A percentile compares a stretch with the other conserved stretches of the same genome.
phyloP scores from a whole-genome alignment of 176 grass and related monocot genomes.

The Tillandsia leiboldiana region DNA sequence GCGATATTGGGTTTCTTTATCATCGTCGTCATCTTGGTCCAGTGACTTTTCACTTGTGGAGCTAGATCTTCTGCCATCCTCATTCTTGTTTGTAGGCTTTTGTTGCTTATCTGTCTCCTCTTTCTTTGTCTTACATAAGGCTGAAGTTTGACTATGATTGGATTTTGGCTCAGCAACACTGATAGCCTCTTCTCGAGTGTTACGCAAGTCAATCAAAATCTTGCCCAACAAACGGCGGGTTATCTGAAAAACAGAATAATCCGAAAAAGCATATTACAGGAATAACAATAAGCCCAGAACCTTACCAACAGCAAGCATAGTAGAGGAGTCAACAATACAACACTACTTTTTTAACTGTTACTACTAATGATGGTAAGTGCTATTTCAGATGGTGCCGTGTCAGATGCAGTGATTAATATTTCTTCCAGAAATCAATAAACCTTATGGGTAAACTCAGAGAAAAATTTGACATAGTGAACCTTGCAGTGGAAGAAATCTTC shows the following conservation, averaged over 20 bases:
- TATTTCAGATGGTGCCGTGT: too few species aligned
- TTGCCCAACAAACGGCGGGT: slow-evolving; percentile 82
- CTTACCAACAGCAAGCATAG: not conserved
- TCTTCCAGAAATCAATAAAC: not conserved
- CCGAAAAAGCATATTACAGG: not conserved
- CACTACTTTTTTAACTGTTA: too few species aligned
- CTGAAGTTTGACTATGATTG: slow-evolving; percentile 24
- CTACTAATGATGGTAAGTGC: too few species aligned
- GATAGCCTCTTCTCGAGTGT: slow-evolving; percentile 71
- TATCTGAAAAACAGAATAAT: slow-evolving; percentile 49
- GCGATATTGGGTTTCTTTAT: slow-evolving; percentile 94
- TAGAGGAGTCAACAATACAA: too few species aligned
- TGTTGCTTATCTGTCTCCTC: slow-evolving; percentile 35
- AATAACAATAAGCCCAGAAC: not conserved
- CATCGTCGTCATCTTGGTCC: slow-evolving; percentile 51
- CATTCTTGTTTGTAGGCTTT: slow-evolving; percentile 29
- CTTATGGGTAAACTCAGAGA: not conserved
- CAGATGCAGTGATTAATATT: not conserved
- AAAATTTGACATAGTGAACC: not conserved
- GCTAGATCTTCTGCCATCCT: slow-evolving; percentile 31
- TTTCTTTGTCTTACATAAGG: slow-evolving; percentile 33
- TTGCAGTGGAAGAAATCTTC: not conserved
- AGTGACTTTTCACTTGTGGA: slow-evolving; percentile 39
- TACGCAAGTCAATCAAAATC: slow-evolving; percentile 87
- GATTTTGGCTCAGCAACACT: slow-evolving; percentile 48